These are phyloP conservation scores for Aspergillus funiculosus DNA, from an alignment of 495 filamentous ascomycete species.

Conservation along the genomic window DNA sequence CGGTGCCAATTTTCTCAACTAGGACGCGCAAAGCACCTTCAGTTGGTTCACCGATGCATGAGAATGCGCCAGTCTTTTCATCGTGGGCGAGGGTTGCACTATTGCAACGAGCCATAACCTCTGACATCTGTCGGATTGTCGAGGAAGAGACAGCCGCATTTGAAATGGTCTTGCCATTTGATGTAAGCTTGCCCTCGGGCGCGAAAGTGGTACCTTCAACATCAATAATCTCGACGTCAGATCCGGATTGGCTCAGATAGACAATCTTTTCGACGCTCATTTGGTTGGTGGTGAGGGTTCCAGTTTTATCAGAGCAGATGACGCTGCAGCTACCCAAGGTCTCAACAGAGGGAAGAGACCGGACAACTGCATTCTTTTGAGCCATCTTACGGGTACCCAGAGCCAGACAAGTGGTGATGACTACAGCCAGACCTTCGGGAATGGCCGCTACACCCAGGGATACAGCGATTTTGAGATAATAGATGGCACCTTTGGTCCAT, in stretches of 20 bases:
- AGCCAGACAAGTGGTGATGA: conserved; percentile 95
- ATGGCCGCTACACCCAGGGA: conserved; percentile 98
- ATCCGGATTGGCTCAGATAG: conserved; percentile 66
- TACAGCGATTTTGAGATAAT: conserved; percentile 99
- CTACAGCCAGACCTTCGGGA: conserved; percentile 92
- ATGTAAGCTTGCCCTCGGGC: conserved; percentile 67
- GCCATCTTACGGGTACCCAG: conserved; percentile 98
- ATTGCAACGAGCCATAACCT: conserved; percentile 89
- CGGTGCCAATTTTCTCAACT: conserved; percentile 89
- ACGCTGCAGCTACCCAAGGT: conserved; percentile 98
- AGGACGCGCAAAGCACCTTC: conserved; percentile 89
- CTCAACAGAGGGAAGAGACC: conserved; percentile 94
- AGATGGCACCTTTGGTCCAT: conserved; percentile 97
- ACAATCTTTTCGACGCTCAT: conserved; percentile 97
- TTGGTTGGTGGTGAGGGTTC: conserved; percentile 97
- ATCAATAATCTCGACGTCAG: conserved; percentile 76
- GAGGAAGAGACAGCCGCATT: conserved; percentile 70
- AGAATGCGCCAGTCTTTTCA: conserved; percentile 61
- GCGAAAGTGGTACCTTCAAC: conserved; percentile 93
- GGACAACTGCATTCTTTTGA: conserved; percentile 92
- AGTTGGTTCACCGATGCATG: conserved; percentile 90
- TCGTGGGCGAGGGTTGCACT: conserved; percentile 81
- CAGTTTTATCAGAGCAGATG: conserved; percentile 99
- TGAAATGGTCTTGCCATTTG: conserved; percentile 59
- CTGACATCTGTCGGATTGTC: conserved; percentile 72